Evolutionary conservation across 495 filamentous ascomycete genomes (phyloP), one percentile per base, ranked within the genome.

Genomic region (Xylaria venustula): DNA sequence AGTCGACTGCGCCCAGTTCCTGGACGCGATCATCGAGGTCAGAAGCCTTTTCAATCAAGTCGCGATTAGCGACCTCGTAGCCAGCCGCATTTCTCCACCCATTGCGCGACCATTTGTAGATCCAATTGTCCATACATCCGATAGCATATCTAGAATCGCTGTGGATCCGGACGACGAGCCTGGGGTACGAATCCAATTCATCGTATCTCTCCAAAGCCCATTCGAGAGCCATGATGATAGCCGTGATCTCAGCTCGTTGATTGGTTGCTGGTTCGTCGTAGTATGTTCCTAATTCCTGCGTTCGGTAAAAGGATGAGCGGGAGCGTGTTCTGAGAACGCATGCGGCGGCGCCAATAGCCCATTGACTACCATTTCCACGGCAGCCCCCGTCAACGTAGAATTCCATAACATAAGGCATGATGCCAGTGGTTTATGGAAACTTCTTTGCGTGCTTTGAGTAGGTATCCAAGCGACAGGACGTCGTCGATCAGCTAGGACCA

Each of bases 321-420:
- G 14, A 20, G 0, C 7, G 48, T 8, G 32, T 56, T 25, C 9
- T 41, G 15, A 7, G 44, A 17, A 22, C 44, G 32, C 69, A 70
- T 6, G 75, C 77, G 7, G 77, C 76, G 12, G 73, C 75, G 41
- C 71, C 75, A 15, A 72, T 69, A 2, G 73, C 51, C 1, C 34
- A 20, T 0, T 34, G 30, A 8, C 48, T n/a, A 19, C 75, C 72
- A 58, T 77, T 76, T 50, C 58, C n/a, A 57, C 76, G 64, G 37
- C 76, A 79, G 40, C 68, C 71, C 34, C 78, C 77, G 40, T 79
- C 72, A 28, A 70, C 67, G 47, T 69, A 71, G 57, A 79, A 72
- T 36, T 68, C 30, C 72, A 81, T 78, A 7, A 50, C 68, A 61
- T 76, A 79, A n/a, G 67, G 65, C 71, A 78, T 77, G 50, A 28